phyloP scores from a whole-genome alignment of 306 rosid species.

The Rosa chinensis region DNA sequence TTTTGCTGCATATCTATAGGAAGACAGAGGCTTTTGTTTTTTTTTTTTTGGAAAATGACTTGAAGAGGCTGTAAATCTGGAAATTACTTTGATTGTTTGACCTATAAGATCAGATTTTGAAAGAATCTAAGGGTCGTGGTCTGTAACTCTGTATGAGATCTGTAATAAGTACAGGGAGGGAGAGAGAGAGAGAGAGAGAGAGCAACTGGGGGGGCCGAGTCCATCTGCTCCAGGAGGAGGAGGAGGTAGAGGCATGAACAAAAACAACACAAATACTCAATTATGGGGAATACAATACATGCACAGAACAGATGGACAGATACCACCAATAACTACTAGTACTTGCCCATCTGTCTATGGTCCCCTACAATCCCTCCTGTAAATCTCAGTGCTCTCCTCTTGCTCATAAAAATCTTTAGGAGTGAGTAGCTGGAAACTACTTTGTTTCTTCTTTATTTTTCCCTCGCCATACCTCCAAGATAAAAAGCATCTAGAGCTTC shows the following conservation, averaged over 20 bases:
- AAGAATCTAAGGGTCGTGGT: constrained; percentile 38
- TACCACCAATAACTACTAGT: constrained; percentile 49
- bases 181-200: neutral
- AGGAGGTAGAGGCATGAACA: constrained; percentile 41
- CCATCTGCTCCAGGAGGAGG: constrained; percentile 33
- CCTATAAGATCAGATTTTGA: constrained; percentile 19
- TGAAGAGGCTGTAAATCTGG: neutral
- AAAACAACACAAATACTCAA: constrained; percentile 33
- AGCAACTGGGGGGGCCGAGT: constrained; percentile 47
- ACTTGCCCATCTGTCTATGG: constrained; percentile 46
- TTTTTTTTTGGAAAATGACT: neutral
- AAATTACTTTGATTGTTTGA: neutral
- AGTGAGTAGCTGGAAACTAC: constrained; percentile 45
- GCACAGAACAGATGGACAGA: constrained; percentile 29
- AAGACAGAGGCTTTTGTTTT: too few relatives aligned
- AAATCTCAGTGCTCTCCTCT: constrained; percentile 40
- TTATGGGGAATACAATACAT: constrained; percentile 33
- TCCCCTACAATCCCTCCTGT: constrained; percentile 60
- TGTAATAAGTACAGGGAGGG: constrained; percentile 22
- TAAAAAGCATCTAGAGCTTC: constrained; percentile 5
- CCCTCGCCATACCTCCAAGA: constrained; percentile 1
- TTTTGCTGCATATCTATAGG: neutral
- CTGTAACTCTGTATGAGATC: constrained; percentile 17
- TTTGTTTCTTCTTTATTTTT: constrained; percentile 18
- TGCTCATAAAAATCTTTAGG: constrained; percentile 19